Conservation (phyloP, 768 basidiomycete species). For the Mycena rosella region DNA sequence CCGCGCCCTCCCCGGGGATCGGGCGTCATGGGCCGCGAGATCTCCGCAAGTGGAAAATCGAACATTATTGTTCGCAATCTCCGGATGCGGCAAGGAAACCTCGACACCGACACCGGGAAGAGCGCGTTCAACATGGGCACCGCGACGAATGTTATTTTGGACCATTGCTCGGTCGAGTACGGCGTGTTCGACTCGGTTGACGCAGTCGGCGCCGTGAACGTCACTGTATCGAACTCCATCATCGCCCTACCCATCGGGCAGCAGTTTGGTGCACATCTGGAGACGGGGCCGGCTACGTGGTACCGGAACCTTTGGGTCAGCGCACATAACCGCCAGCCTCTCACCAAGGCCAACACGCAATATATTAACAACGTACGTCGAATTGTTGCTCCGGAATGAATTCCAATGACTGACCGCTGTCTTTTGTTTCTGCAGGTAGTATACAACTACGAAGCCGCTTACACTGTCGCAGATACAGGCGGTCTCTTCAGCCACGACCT, state of each 20-base stretch:
- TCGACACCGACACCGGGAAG: slow-evolving; percentile 40
- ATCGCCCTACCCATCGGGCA: slow-evolving; percentile 40
- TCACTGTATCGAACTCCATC: slow-evolving; percentile 39
- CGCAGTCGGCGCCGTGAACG: slow-evolving; percentile 39
- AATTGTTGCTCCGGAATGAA: background rate
- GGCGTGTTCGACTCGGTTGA: slow-evolving; percentile 40
- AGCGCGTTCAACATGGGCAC: slow-evolving; percentile 41
- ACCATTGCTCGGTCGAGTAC: slow-evolving; percentile 39
- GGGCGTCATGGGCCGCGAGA: slow-evolving; percentile 40
- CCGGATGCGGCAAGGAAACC: slow-evolving; percentile 39
- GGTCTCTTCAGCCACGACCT: slow-evolving; percentile 40
- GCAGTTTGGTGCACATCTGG: slow-evolving; percentile 41
- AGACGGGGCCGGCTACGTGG: slow-evolving; percentile 42
- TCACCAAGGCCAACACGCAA: slow-evolving; percentile 40
- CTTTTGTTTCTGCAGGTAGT: slow-evolving; percentile 28
- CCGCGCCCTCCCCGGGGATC: slow-evolving; percentile 39
- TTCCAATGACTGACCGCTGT: background rate
- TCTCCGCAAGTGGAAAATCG: slow-evolving; percentile 37
- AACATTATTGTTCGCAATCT: slow-evolving; percentile 41
- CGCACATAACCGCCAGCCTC: slow-evolving; percentile 41
- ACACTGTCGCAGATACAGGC: slow-evolving; percentile 39
- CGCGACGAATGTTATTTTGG: slow-evolving; percentile 38
- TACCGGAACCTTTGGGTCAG: slow-evolving; percentile 41
- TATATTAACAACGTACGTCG: slow-evolving; percentile 40
- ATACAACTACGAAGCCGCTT: slow-evolving; percentile 41